A percentile compares a stretch with the other conserved stretches of the same genome.
Conservation (phyloP, 1,139 yeast species). For the Saccharomycopsis crataegensis region DNA sequence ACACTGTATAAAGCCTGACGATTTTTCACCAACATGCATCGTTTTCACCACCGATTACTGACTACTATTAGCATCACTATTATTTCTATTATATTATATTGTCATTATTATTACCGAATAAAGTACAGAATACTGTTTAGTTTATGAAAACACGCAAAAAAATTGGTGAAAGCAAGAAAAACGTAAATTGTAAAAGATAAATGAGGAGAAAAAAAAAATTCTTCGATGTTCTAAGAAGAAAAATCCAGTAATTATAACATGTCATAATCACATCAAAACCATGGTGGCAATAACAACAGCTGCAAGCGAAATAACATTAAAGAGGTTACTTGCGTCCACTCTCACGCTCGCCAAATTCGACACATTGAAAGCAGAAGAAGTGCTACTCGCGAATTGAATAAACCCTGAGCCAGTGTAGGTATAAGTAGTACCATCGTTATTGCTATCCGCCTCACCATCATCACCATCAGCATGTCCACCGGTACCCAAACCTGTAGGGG, state of each 20-base stretch:
- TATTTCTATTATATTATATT: no score
- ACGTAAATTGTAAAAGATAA: not conserved
- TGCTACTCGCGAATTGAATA: conserved; percentile 11
- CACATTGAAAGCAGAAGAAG: not conserved
- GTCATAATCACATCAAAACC: not conserved
- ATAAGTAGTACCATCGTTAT: conserved; percentile 21
- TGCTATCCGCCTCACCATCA: conserved; percentile 23
- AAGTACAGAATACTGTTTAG: no score
- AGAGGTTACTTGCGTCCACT: not conserved
- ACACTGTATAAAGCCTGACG: no score
- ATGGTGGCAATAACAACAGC: not conserved
- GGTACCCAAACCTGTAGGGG: conserved; percentile 3
- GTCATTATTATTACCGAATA: no score
- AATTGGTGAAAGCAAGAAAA: not conserved
- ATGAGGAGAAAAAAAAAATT: not conserved
- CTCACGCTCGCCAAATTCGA: not conserved
- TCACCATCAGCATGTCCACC: conserved; percentile 17
- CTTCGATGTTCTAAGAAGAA: not conserved
- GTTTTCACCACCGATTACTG: no score
- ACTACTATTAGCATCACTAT: no score
- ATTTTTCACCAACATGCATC: no score
- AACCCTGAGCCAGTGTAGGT: conserved; percentile 22
- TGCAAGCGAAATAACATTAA: not conserved
- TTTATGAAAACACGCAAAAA: no score
- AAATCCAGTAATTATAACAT: not conserved